Conservation (phyloP, 148 eudicot species). For the Arctostaphylos glauca region DNA sequence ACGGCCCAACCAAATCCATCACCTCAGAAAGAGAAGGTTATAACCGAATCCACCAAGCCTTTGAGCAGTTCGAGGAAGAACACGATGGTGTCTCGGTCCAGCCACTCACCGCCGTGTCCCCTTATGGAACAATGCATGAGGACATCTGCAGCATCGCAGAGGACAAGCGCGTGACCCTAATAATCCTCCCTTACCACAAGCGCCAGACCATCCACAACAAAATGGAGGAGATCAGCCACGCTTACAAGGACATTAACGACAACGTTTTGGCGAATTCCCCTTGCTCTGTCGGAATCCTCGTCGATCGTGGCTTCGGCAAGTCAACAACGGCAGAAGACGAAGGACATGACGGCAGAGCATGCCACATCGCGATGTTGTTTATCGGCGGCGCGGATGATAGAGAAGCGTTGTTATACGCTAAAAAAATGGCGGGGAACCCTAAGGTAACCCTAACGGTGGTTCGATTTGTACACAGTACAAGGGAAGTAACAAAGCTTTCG, state of each 20-base stretch:
- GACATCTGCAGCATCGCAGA: constrained; percentile 26
- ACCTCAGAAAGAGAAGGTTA: background rate
- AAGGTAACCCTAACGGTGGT: constrained; percentile 21
- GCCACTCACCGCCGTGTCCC: constrained; percentile 17
- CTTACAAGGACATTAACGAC: constrained; percentile 20
- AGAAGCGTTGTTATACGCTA: constrained; percentile 21
- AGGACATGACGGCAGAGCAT: background rate
- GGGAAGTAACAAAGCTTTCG: background rate
- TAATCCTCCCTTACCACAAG: constrained; percentile 22
- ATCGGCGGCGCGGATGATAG: constrained; percentile 23
- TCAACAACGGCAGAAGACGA: background rate
- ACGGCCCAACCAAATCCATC: constrained; percentile 5
- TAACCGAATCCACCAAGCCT: constrained; percentile 11
- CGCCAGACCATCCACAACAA: constrained; percentile 20
- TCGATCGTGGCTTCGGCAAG: constrained; percentile 20
- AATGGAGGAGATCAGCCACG: constrained; percentile 18
- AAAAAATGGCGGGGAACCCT: constrained; percentile 22
- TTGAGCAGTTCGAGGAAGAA: constrained; percentile 11
- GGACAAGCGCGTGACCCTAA: constrained; percentile 14
- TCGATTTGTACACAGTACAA: constrained; percentile 14
- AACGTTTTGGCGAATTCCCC: constrained; percentile 11
- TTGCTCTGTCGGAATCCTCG: constrained; percentile 20
- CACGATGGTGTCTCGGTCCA: constrained; percentile 1
- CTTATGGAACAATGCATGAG: constrained; percentile 20
- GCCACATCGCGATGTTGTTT: constrained; percentile 14